Evolutionary conservation across 257 asterid species (phyloP), one percentile per base, ranked within the genome.

Genomic region (Solanum corneliomulleri): DNA sequence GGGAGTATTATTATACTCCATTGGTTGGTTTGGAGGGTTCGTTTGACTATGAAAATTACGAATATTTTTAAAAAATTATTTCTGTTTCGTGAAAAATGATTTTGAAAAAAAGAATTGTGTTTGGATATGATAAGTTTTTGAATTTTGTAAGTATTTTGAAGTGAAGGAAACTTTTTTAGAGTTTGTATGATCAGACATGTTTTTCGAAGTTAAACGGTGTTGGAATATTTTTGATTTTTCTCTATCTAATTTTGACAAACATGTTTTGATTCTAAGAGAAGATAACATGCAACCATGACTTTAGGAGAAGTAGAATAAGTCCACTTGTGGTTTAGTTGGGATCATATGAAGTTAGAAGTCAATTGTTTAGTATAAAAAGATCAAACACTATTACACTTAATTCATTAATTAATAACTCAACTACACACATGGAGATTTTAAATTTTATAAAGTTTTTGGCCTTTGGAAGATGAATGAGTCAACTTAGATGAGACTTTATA

Each of bases 191-290:
- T 2, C 15, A 10, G 4, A 23, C 1, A 3, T 62, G 7, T 23
- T 10, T 10, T 62, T 23, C 3, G 6, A 27, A 60, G 27, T 60
- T 60, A 2, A 21, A 56, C 10, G 0, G 0, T 6, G 7, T 18
- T 56, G 11, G 25, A 56, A 56, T 20, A 56, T 18, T 11, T 56
- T 56, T 56, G 11, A 56, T 56, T 4, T 1, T 56, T 56, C 25
- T 56, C 64, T 56, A 18, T 56, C 2, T 18, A 56, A 56, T 56
- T 52, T 56, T 56, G 64, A 56, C 64, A 7, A 56, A 56, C 64
- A 56, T 56, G n/a, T 56, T 56, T 56, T 18, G 64, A n/a, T 23
- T 21, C 33, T 21, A 75, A 23, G 44, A 75, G 81, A 74, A 74
- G 56, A 75, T 75, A 47, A 23, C 82, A 39, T 75, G 82, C 82